A percentile compares a stretch with the other conserved stretches of the same genome.
Evolutionary conservation across 83 land plant species (phyloP).

Genomic region (Picea abies): DNA sequence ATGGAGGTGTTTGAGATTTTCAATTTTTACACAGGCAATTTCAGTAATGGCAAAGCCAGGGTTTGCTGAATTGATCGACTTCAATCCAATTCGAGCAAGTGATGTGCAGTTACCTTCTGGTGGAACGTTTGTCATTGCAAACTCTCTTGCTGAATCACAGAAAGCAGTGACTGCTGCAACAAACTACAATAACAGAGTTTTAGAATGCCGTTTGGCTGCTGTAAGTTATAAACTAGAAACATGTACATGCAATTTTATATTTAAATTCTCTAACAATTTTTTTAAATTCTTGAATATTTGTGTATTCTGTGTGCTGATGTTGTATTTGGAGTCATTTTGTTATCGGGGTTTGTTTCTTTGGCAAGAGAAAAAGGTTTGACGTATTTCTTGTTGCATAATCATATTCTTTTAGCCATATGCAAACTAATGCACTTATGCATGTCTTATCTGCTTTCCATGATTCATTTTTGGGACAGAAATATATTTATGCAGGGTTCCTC

Average conservation of each 20-base stretch:
- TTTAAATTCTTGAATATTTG: neutral
- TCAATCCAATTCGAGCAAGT: conserved; percentile 88
- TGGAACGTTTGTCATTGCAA: conserved; percentile 94
- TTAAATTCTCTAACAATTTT: conserved; percentile 1
- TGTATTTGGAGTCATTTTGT: neutral
- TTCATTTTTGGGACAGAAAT: neutral
- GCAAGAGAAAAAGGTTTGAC: conserved; percentile 1
- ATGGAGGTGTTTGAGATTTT: conserved; percentile 1
- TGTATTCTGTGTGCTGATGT: too few species aligned
- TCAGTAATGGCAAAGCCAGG: conserved; percentile 98
- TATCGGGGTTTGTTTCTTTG: neutral
- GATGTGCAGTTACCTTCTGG: conserved; percentile 87
- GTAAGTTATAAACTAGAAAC: conserved; percentile 49
- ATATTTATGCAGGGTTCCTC: neutral
- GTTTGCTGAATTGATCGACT: conserved; percentile 93
- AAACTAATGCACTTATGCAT: neutral
- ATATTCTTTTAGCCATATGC: neutral
- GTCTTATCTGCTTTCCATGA: neutral
- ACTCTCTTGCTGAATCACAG: conserved; percentile 94
- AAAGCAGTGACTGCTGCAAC: conserved; percentile 99
- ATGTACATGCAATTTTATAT: neutral
- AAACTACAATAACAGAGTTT: conserved; percentile 97
- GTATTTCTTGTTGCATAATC: neutral
- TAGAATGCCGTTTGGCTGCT: conserved; percentile 94
- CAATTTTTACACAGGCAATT: conserved; percentile 68